phyloP scores from a whole-genome alignment of 148 eudicot species.

The Rhododendron molle region DNA sequence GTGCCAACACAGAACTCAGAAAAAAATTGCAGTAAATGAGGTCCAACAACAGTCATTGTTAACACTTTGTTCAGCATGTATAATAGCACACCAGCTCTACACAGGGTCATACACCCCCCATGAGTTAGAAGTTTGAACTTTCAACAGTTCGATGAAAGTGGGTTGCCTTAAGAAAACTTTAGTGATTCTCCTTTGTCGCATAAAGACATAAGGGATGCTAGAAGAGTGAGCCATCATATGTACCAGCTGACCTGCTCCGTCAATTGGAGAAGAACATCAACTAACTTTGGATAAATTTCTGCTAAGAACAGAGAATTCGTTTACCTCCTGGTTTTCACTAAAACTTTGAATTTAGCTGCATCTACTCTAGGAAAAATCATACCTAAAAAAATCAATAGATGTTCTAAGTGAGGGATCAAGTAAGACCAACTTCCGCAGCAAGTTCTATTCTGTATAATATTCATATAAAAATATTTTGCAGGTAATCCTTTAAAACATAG shows the following conservation, averaged over 20 bases:
- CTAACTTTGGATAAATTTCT: neutral
- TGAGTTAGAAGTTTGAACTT: neutral
- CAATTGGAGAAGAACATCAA: neutral
- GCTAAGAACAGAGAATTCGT: neutral
- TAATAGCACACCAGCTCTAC: neutral
- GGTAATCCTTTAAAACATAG: neutral
- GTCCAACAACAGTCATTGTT: neutral
- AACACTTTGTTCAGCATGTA: neutral
- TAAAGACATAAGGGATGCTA: neutral
- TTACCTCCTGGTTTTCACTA: neutral
- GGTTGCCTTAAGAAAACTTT: neutral
- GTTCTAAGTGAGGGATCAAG: constrained; percentile 1
- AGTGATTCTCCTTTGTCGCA: neutral
- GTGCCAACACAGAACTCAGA: neutral
- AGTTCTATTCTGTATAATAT: neutral
- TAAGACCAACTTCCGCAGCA: neutral
- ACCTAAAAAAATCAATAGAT: neutral
- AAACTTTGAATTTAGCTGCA: neutral
- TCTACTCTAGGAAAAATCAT: neutral
- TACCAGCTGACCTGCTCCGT: neutral
- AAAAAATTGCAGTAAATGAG: neutral
- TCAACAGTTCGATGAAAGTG: neutral
- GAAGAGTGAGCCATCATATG: neutral
- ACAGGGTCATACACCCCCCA: neutral
- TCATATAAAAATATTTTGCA: neutral